These are phyloP conservation scores for Verbena officinalis DNA, from an alignment of 257 asterid species.

Conservation along the genomic window DNA sequence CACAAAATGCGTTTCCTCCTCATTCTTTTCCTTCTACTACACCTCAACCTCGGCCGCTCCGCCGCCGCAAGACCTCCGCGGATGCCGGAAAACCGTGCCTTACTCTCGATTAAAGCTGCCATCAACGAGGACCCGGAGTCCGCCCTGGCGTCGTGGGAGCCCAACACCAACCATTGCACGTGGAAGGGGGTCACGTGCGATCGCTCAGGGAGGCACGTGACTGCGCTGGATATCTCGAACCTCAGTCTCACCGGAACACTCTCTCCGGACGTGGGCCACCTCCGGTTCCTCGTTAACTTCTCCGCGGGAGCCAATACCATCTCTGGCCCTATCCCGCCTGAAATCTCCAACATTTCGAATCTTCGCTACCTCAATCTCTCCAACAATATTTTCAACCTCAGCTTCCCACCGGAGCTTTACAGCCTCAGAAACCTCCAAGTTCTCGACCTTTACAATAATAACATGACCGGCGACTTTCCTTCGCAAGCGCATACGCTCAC, in stretches of 20 bases:
- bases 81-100: conserved; percentile 54
- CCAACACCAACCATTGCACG: conserved; percentile 58
- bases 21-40: conserved; percentile 49
- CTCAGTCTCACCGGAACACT: conserved; percentile 64
- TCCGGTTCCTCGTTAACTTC: conserved; percentile 60
- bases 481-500: conserved; percentile 48
- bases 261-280: conserved; percentile 58
- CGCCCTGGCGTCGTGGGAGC: conserved; percentile 62
- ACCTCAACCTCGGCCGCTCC: conserved; percentile 34
- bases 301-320: conserved; percentile 62
- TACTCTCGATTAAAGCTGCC: conserved; percentile 70
- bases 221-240: conserved; percentile 61
- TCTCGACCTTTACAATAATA: conserved; percentile 82
- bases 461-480: conserved; percentile 72
- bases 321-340: conserved; percentile 67
- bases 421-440: conserved; percentile 55
- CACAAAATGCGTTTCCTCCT: conserved; percentile 57
- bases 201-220: conserved; percentile 61
- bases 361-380: conserved; percentile 76
- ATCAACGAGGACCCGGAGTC: conserved; percentile 71
- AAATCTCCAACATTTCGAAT: conserved; percentile 50
- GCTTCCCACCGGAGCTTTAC: conserved; percentile 55
- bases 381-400: conserved; percentile 59
- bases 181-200: conserved; percentile 90
- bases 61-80: conserved; percentile 44